These are phyloP conservation scores for Penstemon barbatus DNA, from an alignment of 257 asterid genomes.

Conservation along the genomic window DNA sequence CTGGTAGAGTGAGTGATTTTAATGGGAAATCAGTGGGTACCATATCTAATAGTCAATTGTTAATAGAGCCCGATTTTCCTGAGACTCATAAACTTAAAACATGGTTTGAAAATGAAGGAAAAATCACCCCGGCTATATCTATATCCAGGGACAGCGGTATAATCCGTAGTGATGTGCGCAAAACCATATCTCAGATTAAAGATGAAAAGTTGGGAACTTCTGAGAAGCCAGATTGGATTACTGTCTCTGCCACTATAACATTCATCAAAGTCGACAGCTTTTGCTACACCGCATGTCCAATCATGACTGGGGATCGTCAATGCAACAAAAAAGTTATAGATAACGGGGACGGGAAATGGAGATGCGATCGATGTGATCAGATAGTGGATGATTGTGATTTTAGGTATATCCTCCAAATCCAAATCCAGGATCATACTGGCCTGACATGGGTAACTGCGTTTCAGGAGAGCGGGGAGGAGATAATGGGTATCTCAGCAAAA, in stretches of 20 bases:
- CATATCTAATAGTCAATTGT: conserved; percentile 59
- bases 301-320: conserved; percentile 72
- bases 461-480: conserved; percentile 83
- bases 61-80: conserved; percentile 82
- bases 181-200: conserved; percentile 82
- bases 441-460: conserved; percentile 84
- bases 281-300: conserved; percentile 81
- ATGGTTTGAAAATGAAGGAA: conserved; percentile 83
- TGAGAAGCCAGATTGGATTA: conserved; percentile 91
- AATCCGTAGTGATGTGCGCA: conserved; percentile 62
- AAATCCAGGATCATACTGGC: conserved; percentile 96
- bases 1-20: conserved; percentile 73
- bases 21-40: conserved; percentile 89
- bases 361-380: conserved; percentile 77
- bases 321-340: conserved; percentile 85
- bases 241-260: conserved; percentile 61
- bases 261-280: conserved; percentile 68
- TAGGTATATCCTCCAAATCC: conserved; percentile 81
- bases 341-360: conserved; percentile 88
- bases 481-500: conserved; percentile 83
- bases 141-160: conserved; percentile 61
- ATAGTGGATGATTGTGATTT: conserved; percentile 74
- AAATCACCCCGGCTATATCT: conserved; percentile 54
- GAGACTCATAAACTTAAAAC: conserved; percentile 62
- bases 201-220: conserved; percentile 85